A percentile compares a stretch with the other conserved stretches of the same genome.
Conservation (phyloP, 164 flowering plant genomes). For the Liquidambar formosana region DNA sequence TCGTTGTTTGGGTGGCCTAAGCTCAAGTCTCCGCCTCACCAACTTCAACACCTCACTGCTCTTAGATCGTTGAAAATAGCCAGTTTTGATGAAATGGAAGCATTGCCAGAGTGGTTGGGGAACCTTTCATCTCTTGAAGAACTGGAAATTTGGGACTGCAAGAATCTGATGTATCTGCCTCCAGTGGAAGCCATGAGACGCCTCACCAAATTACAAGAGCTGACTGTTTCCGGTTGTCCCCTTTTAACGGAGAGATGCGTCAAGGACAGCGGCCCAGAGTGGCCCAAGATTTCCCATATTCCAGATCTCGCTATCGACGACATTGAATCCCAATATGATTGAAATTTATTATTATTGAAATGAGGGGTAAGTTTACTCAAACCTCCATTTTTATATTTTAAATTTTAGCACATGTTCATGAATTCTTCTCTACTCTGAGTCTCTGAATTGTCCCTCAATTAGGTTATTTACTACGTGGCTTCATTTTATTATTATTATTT, state of each 20-base stretch:
- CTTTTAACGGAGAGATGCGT: conserved; percentile 1
- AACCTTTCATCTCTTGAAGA: background rate
- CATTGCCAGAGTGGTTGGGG: conserved; percentile 7
- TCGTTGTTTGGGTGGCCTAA: conserved; percentile 1
- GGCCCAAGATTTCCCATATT: too few relatives aligned
- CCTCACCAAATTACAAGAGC: background rate
- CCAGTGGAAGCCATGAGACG: conserved; percentile 2
- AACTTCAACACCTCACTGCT: conserved; percentile 5
- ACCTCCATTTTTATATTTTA: too few relatives aligned
- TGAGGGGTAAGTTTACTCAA: too few relatives aligned
- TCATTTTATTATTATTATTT: too few relatives aligned
- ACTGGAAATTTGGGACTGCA: background rate
- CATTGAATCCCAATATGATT: too few relatives aligned
- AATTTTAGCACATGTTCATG: too few relatives aligned
- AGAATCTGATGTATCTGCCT: conserved; percentile 7
- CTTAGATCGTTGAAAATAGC: background rate
- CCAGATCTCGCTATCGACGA: too few relatives aligned
- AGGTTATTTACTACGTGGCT: too few relatives aligned
- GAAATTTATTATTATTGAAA: too few relatives aligned
- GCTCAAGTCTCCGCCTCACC: conserved; percentile 9
- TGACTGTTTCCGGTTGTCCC: background rate
- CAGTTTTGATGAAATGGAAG: background rate
- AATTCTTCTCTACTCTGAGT: too few relatives aligned
- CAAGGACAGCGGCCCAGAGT: background rate
- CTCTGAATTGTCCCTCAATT: too few relatives aligned